These are phyloP conservation scores for Phytophthora cryptogea DNA, from an alignment of 352 stramenopile genomes.

Conservation along the genomic window DNA sequence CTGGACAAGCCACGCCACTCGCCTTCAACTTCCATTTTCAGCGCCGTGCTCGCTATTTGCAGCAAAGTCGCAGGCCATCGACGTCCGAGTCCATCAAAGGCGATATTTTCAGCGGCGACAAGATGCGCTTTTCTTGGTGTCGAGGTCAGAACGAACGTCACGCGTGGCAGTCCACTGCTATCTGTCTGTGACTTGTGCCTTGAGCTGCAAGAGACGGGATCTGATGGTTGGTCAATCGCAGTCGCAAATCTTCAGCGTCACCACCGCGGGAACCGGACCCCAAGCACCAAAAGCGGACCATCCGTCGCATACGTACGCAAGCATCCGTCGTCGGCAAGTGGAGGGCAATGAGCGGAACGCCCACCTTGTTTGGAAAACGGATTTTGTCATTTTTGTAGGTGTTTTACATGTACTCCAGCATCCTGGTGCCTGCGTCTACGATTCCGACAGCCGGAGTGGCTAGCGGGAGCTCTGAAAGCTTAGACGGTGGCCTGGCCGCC, in stretches of 20 bases:
- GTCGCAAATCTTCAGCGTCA: slow-evolving; percentile 12
- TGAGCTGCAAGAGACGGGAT: slow-evolving; percentile 9
- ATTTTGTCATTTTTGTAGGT: slow-evolving; percentile 34
- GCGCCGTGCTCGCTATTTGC: slow-evolving; percentile 23
- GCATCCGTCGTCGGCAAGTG: not conserved
- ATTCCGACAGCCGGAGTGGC: slow-evolving; percentile 20
- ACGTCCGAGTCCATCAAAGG: slow-evolving; percentile 20
- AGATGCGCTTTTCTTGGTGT: slow-evolving; percentile 27
- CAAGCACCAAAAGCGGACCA: slow-evolving; percentile 11
- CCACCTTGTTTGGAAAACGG: slow-evolving; percentile 16
- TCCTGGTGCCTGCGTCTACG: slow-evolving; percentile 35
- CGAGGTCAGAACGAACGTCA: slow-evolving; percentile 20
- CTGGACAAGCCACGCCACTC: slow-evolving; percentile 21
- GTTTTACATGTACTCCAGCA: slow-evolving; percentile 35
- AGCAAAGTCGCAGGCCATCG: slow-evolving; percentile 2
- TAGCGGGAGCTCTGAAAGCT: slow-evolving; percentile 19
- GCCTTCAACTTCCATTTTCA: slow-evolving; percentile 31
- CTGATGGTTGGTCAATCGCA: slow-evolving; percentile 1
- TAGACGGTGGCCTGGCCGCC: slow-evolving; percentile 84
- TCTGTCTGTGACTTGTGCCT: not conserved
- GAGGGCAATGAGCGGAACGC: slow-evolving; percentile 20
- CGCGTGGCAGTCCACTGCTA: not conserved
- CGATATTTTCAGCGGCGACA: slow-evolving; percentile 29
- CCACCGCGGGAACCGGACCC: not conserved
- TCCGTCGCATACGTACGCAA: slow-evolving; percentile 1